A percentile compares a stretch with the other conserved stretches of the same genome.
These are phyloP conservation scores for Trametopsis cervina DNA, from an alignment of 768 basidiomycete species.

Conservation along the genomic window DNA sequence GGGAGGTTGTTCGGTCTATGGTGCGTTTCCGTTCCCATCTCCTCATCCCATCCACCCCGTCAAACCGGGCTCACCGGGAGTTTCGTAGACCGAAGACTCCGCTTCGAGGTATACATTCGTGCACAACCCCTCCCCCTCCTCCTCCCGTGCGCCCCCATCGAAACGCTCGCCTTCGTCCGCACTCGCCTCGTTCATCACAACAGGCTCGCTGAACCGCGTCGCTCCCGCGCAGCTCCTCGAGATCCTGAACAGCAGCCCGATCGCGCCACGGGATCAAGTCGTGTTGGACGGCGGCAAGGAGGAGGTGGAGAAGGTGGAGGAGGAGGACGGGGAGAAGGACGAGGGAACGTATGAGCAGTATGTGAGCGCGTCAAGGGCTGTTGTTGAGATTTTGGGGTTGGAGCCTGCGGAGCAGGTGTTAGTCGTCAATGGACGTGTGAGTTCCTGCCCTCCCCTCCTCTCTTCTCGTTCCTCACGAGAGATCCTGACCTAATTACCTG, in stretches of 20 bases:
- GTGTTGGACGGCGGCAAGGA: constrained; percentile 32
- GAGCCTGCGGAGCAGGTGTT: constrained; percentile 55
- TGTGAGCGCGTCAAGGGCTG: constrained; percentile 35
- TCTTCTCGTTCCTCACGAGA: neutral
- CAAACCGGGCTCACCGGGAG: too few relatives aligned
- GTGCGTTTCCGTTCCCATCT: constrained; percentile 33
- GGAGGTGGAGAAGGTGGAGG: constrained; percentile 26
- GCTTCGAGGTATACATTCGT: constrained; percentile 66
- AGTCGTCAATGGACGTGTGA: constrained; percentile 79
- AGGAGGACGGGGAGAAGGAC: constrained; percentile 27
- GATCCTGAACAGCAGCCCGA: constrained; percentile 27
- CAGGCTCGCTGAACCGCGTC: constrained; percentile 31
- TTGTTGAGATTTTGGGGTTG: constrained; percentile 53
- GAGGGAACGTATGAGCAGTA: constrained; percentile 34
- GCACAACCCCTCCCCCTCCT: constrained; percentile 49
- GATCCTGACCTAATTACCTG: constrained; percentile 8
- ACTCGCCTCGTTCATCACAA: constrained; percentile 43
- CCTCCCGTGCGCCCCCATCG: constrained; percentile 15
- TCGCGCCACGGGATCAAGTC: constrained; percentile 27
- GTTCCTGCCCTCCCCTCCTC: too few relatives aligned
- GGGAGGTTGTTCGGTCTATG: constrained; percentile 56
- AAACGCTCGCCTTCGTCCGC: constrained; percentile 37
- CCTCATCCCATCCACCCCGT: neutral
- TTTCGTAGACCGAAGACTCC: constrained; percentile 41
- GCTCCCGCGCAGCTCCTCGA: constrained; percentile 33